Conservation (phyloP, 2,329 filamentous ascomycete genomes). For the Stenocarpella maydis region DNA sequence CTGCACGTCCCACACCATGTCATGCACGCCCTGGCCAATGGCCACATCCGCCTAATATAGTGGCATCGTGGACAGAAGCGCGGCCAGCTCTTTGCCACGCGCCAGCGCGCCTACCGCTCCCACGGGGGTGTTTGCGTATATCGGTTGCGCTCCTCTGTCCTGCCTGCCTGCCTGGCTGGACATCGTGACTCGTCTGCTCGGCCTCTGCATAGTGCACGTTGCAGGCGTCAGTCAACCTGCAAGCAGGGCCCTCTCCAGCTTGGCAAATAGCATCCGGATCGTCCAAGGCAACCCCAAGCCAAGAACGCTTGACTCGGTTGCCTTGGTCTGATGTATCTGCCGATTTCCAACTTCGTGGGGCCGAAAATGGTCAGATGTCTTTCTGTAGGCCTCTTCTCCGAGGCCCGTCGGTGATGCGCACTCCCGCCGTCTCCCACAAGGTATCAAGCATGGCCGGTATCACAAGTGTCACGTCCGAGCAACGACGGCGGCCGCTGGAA, state of each 20-base stretch:
- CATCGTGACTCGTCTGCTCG: conserved; percentile 17
- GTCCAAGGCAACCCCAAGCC: background rate
- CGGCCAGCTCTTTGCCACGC: background rate
- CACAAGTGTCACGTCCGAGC: conserved; percentile 28
- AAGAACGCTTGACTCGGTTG: conserved; percentile 1
- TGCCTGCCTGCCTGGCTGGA: background rate
- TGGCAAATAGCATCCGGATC: conserved; percentile 25
- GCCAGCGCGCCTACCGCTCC: conserved; percentile 9
- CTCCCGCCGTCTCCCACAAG: background rate
- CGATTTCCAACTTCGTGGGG: conserved; percentile 27
- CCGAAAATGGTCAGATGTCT: conserved; percentile 27
- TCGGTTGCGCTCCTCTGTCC: background rate
- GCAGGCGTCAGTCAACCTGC: conserved; percentile 8
- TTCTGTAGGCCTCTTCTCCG: background rate
- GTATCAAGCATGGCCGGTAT: background rate
- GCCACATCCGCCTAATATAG: background rate
- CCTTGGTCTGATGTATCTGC: conserved; percentile 23
- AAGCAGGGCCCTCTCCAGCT: conserved; percentile 10
- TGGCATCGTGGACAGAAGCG: background rate
- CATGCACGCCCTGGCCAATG: conserved; percentile 5
- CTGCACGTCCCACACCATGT: conserved; percentile 24
- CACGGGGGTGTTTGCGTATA: background rate
- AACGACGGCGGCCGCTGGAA: background rate
- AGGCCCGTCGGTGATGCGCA: background rate
- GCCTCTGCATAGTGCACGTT: conserved; percentile 13